Base-by-base conservation (phyloP, 2,329 filamentous ascomycete species). In the Paecilomyces niveus region DNA sequence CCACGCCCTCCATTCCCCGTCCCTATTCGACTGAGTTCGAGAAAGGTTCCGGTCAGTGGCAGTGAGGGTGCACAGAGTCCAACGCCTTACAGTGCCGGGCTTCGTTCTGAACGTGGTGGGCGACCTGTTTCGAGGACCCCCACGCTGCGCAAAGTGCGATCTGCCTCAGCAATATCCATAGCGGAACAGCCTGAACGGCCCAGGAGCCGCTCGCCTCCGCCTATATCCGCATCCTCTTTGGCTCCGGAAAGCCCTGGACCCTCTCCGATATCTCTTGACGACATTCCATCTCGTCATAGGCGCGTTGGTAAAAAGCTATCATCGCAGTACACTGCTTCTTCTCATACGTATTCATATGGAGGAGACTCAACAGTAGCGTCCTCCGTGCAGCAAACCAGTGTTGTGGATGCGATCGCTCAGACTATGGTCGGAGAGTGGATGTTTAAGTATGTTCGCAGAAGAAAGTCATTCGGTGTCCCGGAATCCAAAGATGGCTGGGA, bases 351-450 rank as follows among this genome's bases (percentile, higher is more conserved):
- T 59, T 61, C 63, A 33, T 73, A 76, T 57, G 68, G 72, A 35
- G 69, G 74, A 54, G 64, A 72, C 8, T 87, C 83, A 3, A 78
- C 81, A 57, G 81, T 18, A 45, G 39, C 78, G 50, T 86, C 81
- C 64, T 77, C 80, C 10, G 81, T 84, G 31, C 87, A 91, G 64
- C 84, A 87, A 51, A 88, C 88, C 0, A 89, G 86, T 52, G 90
- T 97, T 13, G 93, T 99, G 5, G 94, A 97, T 76, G 92, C 94
- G 3, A 97, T 99, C 73, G 92, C 94, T 1, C 92, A 96, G 70
- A 95, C 93, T 0, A 99, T 99, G 94, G 91, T 99, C 31, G 94
- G 94, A 39, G 94, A 97, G 61, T 77, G 73, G 76, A 78, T 77
- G 76, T 77, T 72, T 70, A 80, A 80, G 62, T 80, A 80, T 60